Percentiles rank a stretch among this genome's conserved stretches.
Evolutionary conservation across 805 yeast species (phyloP).

Genomic region (Yarrowia alimentaria): DNA sequence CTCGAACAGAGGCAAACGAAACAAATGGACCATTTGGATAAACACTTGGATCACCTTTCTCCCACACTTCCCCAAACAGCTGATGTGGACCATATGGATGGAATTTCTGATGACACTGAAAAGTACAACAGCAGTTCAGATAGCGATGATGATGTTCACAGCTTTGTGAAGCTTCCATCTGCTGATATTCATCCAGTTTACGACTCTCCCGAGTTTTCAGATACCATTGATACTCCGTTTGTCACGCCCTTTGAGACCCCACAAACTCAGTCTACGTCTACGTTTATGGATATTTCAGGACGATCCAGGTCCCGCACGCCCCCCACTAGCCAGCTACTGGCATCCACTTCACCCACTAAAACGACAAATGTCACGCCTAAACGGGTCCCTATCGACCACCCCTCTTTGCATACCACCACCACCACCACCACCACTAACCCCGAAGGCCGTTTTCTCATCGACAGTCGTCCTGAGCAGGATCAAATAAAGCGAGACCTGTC

Average conservation of each 20-base stretch:
- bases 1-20: no score
- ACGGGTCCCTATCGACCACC: constrained; percentile 25
- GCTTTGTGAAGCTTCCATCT: constrained; percentile 16
- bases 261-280: constrained; percentile 3
- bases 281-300: background rate
- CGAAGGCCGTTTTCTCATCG: constrained; percentile 26
- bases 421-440: no score
- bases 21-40: no score
- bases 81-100: no score
- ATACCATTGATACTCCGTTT: background rate
- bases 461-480: constrained; percentile 23
- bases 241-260: constrained; percentile 13
- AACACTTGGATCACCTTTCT: no score
- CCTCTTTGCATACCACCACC: constrained; percentile 17
- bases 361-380: constrained; percentile 14
- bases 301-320: constrained; percentile 12
- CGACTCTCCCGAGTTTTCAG: background rate
- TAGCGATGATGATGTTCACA: constrained; percentile 7
- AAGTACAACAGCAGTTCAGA: background rate
- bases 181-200: constrained; percentile 21
- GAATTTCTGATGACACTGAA: constrained; percentile 1
- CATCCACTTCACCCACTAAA: constrained; percentile 1
- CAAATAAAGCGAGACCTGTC: no score
- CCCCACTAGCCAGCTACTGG: constrained; percentile 4
- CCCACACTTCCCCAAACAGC: no score